A percentile compares a stretch with the other conserved stretches of the same genome.
Evolutionary conservation across 208 protist species (phyloP).

Genomic region (Herpetomonas muscarum): DNA sequence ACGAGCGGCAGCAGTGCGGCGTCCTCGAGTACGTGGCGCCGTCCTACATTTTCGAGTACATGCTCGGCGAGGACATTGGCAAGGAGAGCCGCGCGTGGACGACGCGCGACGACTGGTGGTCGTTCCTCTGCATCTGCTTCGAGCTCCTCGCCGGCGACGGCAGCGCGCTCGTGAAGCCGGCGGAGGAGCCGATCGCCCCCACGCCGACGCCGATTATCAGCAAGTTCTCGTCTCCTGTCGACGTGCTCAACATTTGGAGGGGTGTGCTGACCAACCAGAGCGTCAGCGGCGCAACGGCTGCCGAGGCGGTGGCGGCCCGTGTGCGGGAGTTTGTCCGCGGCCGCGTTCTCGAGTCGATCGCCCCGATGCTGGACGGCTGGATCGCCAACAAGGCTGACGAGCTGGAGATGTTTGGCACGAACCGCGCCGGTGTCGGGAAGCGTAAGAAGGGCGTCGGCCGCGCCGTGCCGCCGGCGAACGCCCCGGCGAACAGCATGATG

Average conservation of each 20-base stretch:
- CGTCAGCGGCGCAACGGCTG: conserved; percentile 1
- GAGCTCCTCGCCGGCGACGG: conserved; percentile 67
- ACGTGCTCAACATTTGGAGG: conserved; percentile 66
- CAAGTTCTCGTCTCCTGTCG: conserved; percentile 41
- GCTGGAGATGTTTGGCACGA: conserved; percentile 54
- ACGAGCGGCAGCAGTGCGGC: conserved; percentile 82
- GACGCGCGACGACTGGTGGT: conserved; percentile 80
- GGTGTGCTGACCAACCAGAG: conserved; percentile 32
- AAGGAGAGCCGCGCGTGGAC: conserved; percentile 55
- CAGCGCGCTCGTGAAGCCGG: conserved; percentile 42
- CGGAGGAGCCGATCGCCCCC: conserved; percentile 13
- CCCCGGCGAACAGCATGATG: conserved; percentile 20
- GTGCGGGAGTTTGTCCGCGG: conserved; percentile 50
- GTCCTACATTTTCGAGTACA: conserved; percentile 62
- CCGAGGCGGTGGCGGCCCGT: conserved; percentile 17
- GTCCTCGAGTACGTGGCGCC: conserved; percentile 81
- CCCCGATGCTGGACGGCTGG: conserved; percentile 50
- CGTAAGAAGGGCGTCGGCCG: conserved; percentile 16
- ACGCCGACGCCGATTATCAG: conserved; percentile 43
- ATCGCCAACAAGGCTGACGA: conserved; percentile 55
- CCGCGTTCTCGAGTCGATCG: conserved; percentile 53
- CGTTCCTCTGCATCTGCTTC: conserved; percentile 68
- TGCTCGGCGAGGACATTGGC: conserved; percentile 37
- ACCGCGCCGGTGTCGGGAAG: conserved; percentile 4
- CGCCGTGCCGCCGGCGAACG: conserved; percentile 24